phyloP scores from a whole-genome alignment of 192 early-diverging fungal genomes.

The Umbelopsis ramanniana region DNA sequence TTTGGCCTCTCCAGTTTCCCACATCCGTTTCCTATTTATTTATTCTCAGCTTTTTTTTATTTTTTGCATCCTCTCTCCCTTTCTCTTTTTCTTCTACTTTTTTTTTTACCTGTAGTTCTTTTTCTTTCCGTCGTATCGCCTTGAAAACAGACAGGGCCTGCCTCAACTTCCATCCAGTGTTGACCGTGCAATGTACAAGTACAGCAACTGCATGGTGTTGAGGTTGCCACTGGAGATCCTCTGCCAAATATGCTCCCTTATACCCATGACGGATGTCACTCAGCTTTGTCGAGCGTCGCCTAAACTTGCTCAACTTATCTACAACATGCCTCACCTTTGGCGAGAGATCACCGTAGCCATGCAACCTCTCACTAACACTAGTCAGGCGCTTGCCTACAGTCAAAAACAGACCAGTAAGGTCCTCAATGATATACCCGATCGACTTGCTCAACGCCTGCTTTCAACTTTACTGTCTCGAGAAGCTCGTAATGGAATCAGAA shows the following conservation, averaged over 20 bases:
- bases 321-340: background rate
- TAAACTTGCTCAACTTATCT: background rate
- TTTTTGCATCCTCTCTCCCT: background rate
- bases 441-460: background rate
- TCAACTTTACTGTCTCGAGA: background rate
- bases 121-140: background rate
- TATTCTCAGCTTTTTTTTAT: background rate
- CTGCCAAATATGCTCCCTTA: constrained; percentile 13
- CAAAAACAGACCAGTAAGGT: background rate
- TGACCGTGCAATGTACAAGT: constrained; percentile 12
- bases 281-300: constrained; percentile 1
- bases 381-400: background rate
- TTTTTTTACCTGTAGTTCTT: background rate
- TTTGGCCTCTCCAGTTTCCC: background rate
- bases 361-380: background rate
- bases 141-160: background rate
- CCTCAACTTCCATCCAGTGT: constrained; percentile 12
- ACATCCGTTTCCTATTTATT: constrained; percentile 5
- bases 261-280: constrained; percentile 8
- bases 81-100: background rate
- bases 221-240: constrained; percentile 16
- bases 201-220: constrained; percentile 20
- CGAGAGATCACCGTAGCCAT: constrained; percentile 5
- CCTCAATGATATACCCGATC: constrained; percentile 1
- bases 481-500: background rate